Percentiles rank a stretch among this genome's conserved stretches.
phyloP scores from a whole-genome alignment of 2,329 filamentous ascomycete genomes.

The Tolypocladium sp. region DNA sequence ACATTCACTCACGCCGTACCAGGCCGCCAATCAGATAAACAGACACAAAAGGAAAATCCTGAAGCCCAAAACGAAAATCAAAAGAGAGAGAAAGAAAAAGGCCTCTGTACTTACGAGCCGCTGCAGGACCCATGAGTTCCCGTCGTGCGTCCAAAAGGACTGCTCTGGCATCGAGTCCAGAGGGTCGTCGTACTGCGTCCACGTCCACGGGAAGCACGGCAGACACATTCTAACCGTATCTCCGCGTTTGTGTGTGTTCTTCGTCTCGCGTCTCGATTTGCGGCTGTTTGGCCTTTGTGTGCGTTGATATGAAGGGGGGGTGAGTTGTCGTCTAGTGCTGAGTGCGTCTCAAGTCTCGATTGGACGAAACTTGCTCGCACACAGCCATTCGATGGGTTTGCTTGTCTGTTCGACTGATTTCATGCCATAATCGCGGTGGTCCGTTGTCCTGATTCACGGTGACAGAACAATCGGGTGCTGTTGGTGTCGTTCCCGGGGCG shows the following conservation, averaged over 20 bases:
- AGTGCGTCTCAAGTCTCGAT: background rate
- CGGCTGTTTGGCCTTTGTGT: background rate
- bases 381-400: background rate
- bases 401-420: background rate
- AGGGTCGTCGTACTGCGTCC: conserved; percentile 35
- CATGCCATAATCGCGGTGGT: background rate
- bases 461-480: background rate
- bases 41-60: background rate
- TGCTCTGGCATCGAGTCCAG: conserved; percentile 27
- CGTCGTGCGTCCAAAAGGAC: conserved; percentile 31
- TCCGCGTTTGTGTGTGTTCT: no score
- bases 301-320: background rate
- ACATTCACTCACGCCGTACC: background rate
- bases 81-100: background rate
- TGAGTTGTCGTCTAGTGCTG: background rate
- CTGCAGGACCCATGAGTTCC: conserved; percentile 26
- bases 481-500: background rate
- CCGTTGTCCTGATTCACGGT: background rate
- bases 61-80: background rate
- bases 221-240: conserved; percentile 31
- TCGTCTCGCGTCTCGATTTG: background rate
- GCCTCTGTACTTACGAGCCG: conserved; percentile 24
- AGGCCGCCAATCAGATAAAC: background rate
- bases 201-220: conserved; percentile 43
- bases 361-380: background rate